Evolutionary conservation across 1,284 basidiomycete species (phyloP).

Genomic region (Cronartium ribicola): DNA sequence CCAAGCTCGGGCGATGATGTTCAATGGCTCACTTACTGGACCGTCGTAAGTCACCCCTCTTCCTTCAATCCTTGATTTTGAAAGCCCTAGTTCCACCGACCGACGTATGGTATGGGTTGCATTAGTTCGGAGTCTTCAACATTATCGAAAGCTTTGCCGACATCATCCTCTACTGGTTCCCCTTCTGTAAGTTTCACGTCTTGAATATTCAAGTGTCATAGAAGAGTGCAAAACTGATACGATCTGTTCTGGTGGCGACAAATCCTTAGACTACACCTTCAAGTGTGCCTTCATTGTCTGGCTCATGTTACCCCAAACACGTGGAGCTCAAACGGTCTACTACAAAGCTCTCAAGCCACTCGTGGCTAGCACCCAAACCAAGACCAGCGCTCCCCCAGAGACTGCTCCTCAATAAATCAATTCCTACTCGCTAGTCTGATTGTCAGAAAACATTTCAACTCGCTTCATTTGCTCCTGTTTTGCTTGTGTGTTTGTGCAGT

Average conservation of each 20-base stretch:
- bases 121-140: constrained; percentile 85
- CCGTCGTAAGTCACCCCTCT: constrained; percentile 23
- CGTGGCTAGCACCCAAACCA: constrained; percentile 28
- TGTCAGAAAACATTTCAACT: too few species aligned
- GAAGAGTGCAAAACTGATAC: neutral
- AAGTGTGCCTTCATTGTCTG: constrained; percentile 41
- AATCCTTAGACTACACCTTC: constrained; percentile 39
- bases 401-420: constrained; percentile 29
- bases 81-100: neutral
- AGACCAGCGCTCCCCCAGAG: constrained; percentile 33
- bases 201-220: too few species aligned
- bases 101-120: neutral
- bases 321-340: constrained; percentile 37
- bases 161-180: constrained; percentile 53
- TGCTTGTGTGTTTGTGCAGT: too few species aligned
- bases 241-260: too few species aligned
- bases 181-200: constrained; percentile 26
- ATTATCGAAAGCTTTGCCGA: constrained; percentile 73
- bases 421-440: too few species aligned
- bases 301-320: constrained; percentile 42
- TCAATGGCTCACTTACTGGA: constrained; percentile 68
- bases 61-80: neutral
- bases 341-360: constrained; percentile 33
- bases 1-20: constrained; percentile 69
- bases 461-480: too few species aligned